Percentiles rank a stretch among this genome's conserved stretches.
These are phyloP conservation scores for Cordyceps farinosa DNA, from an alignment of 2,329 filamentous ascomycete species.

Conservation along the genomic window DNA sequence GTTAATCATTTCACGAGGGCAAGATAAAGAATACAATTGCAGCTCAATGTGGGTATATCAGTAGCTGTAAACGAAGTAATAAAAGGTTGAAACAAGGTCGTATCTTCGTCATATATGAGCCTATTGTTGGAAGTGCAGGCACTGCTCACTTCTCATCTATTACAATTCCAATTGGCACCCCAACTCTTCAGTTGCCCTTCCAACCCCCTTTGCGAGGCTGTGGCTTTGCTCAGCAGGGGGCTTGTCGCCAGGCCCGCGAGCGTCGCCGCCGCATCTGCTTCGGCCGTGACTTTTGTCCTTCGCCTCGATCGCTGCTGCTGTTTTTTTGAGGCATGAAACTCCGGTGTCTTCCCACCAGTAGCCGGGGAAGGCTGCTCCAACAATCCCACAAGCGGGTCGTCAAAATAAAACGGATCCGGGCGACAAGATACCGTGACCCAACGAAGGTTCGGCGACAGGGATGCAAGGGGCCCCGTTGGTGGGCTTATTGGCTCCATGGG, in stretches of 20 bases:
- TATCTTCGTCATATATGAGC: conserved; percentile 3
- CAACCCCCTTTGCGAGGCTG: conserved; percentile 10
- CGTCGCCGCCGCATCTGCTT: conserved; percentile 26
- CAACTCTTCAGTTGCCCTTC: conserved; percentile 22
- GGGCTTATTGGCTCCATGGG: conserved; percentile 31
- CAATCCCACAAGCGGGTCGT: conserved; percentile 24
- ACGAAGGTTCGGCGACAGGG: conserved; percentile 32
- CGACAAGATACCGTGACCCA: conserved; percentile 21
- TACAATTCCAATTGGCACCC: conserved; percentile 23
- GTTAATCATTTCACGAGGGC: neutral
- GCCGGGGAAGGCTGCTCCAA: conserved; percentile 23
- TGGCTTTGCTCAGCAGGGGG: conserved; percentile 15
- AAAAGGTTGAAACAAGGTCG: conserved; percentile 8
- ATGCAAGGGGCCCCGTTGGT: conserved; percentile 28
- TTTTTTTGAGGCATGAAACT: conserved; percentile 7
- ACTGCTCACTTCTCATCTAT: conserved; percentile 6
- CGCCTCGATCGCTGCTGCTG: neutral
- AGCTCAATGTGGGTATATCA: neutral
- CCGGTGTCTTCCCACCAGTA: neutral
- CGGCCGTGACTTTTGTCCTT: conserved; percentile 16
- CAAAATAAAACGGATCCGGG: conserved; percentile 25
- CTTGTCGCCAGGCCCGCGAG: conserved; percentile 26
- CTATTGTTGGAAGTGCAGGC: neutral
- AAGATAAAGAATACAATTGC: neutral
- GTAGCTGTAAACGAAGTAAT: neutral